These are phyloP conservation scores for Parathielavia appendiculata DNA, from an alignment of 495 filamentous ascomycete species.

Conservation along the genomic window DNA sequence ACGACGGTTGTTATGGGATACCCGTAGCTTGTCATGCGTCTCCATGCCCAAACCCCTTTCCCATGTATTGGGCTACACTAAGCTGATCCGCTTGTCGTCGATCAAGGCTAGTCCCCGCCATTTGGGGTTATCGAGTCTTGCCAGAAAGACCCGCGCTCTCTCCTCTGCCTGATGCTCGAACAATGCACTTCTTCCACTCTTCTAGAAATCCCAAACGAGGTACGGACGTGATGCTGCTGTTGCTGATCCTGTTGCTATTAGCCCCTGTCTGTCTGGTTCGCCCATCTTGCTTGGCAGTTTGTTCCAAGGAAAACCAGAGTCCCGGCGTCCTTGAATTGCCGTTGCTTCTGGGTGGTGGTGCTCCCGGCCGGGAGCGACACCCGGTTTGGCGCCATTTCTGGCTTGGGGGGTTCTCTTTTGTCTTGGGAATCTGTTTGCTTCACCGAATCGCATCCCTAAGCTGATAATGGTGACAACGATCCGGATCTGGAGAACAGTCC, in stretches of 20 bases:
- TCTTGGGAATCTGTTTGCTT: conserved; percentile 6
- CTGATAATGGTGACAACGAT: conserved; percentile 4
- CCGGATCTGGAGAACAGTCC: conserved; percentile 6
- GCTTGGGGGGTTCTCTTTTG: neutral
- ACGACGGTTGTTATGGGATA: neutral
- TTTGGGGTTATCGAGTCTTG: no score
- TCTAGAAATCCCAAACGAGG: no score
- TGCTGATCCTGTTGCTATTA: neutral
- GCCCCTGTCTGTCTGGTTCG: neutral
- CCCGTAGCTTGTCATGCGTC: neutral
- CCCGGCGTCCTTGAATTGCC: neutral
- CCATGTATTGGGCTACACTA: no score
- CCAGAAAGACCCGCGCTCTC: no score
- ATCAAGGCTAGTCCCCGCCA: no score
- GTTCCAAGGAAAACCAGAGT: neutral
- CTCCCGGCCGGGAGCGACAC: neutral
- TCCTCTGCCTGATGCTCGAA: no score
- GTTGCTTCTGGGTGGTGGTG: neutral
- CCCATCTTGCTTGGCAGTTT: neutral
- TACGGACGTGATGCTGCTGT: neutral
- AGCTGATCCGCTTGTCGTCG: no score
- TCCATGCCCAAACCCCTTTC: no score
- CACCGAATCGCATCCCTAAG: neutral
- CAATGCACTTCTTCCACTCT: no score
- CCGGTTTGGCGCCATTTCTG: neutral